Percentiles rank a stretch among this genome's conserved stretches.
phyloP scores from a whole-genome alignment of 768 basidiomycete genomes.

The Leccinum variicolor region DNA sequence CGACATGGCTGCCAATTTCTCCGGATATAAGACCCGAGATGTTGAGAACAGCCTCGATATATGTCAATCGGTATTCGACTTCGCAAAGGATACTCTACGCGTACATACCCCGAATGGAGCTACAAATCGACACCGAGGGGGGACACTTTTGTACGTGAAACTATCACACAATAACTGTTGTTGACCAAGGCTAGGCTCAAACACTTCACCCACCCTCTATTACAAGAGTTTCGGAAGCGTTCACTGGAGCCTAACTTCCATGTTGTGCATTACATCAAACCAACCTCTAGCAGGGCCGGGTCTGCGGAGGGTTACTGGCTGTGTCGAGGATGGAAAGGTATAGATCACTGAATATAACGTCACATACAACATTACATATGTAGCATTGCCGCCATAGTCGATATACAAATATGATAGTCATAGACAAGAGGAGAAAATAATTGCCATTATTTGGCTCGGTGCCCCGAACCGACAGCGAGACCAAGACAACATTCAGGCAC shows the following conservation, averaged over 20 bases:
- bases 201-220: constrained; percentile 73
- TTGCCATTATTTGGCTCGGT: background rate
- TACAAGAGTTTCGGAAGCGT: constrained; percentile 61
- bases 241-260: constrained; percentile 62
- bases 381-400: constrained; percentile 2
- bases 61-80: constrained; percentile 68
- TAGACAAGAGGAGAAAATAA: constrained; percentile 1
- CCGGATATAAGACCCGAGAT: constrained; percentile 69
- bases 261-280: constrained; percentile 71
- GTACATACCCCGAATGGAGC: constrained; percentile 40
- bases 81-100: constrained; percentile 53
- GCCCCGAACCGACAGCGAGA: background rate
- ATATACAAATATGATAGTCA: constrained; percentile 19
- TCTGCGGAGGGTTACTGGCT: constrained; percentile 87
- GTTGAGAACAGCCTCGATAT: constrained; percentile 68
- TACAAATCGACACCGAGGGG: constrained; percentile 41
- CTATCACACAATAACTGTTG: background rate
- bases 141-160: constrained; percentile 47
- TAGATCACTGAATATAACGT: background rate
- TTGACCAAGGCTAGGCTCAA: constrained; percentile 57
- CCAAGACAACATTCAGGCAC: constrained; percentile 43
- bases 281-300: constrained; percentile 71
- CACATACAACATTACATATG: background rate
- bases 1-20: constrained; percentile 86
- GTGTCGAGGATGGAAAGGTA: constrained; percentile 66